A percentile compares a stretch with the other conserved stretches of the same genome.
phyloP scores from a whole-genome alignment of 495 filamentous ascomycete species.

The Neurospora pannonica region DNA sequence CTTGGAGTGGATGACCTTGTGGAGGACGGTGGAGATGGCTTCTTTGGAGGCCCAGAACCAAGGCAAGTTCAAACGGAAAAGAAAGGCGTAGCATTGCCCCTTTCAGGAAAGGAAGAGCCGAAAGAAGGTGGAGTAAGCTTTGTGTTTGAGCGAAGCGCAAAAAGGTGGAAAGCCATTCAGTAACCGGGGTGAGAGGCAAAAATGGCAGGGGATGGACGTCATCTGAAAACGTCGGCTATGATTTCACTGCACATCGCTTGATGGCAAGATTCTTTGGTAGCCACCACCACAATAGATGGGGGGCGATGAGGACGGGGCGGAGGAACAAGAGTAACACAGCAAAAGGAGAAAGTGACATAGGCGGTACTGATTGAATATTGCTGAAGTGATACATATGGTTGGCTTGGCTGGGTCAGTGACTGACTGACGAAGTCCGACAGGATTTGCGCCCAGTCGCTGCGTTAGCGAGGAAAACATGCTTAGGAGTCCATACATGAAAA shows the following conservation, averaged over 20 bases:
- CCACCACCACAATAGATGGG: neutral
- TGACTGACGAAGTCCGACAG: neutral
- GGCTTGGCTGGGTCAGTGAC: neutral
- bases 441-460: neutral
- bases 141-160: neutral
- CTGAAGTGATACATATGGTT: neutral
- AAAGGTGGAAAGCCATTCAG: neutral
- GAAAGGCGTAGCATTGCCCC: neutral
- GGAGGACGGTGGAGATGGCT: neutral
- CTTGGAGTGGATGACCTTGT: neutral
- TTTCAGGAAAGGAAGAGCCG: neutral
- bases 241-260: neutral
- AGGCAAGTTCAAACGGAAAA: neutral
- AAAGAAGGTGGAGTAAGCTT: neutral
- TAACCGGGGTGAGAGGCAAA: neutral
- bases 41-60: neutral
- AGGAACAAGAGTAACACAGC: neutral
- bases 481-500: neutral
- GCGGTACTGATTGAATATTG: neutral
- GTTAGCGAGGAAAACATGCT: neutral
- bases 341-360: neutral
- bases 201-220: neutral
- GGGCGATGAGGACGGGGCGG: neutral
- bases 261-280: neutral
- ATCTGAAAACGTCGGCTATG: neutral